A percentile compares a stretch with the other conserved stretches of the same genome.
These are phyloP conservation scores for Lipomyces anomalus DNA, from an alignment of 805 yeast genomes.

Conservation along the genomic window DNA sequence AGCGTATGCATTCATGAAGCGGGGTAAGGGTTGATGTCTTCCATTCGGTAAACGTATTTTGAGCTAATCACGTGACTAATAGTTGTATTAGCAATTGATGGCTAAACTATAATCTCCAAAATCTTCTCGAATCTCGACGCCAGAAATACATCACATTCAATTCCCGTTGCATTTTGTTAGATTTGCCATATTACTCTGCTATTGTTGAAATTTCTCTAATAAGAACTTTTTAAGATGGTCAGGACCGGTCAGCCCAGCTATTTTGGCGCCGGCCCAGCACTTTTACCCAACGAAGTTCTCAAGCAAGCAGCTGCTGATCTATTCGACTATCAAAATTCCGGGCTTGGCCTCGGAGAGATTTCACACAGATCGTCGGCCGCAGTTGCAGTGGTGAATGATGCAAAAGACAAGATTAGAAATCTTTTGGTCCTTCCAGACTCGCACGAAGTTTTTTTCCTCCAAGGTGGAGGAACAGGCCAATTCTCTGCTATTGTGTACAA, in stretches of 20 bases:
- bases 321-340: slow-evolving; percentile 59
- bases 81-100: too few species aligned
- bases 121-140: too few species aligned
- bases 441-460: slow-evolving; percentile 90
- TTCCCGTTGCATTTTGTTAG: too few species aligned
- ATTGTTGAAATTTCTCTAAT: too few species aligned
- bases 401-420: slow-evolving; percentile 61
- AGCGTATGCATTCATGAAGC: too few species aligned
- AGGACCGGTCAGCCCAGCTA: slow-evolving; percentile 34
- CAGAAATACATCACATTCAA: too few species aligned
- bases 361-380: slow-evolving; percentile 92
- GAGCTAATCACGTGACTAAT: too few species aligned
- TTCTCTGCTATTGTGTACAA: slow-evolving; percentile 85
- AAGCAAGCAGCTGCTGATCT: slow-evolving; percentile 85
- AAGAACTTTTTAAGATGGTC: neutral
- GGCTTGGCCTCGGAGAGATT: slow-evolving; percentile 90
- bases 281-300: slow-evolving; percentile 74
- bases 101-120: too few species aligned
- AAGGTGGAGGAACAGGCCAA: slow-evolving; percentile 98
- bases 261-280: slow-evolving; percentile 99
- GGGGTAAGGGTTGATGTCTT: too few species aligned
- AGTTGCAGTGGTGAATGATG: slow-evolving; percentile 62
- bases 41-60: too few species aligned
- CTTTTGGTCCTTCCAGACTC: slow-evolving; percentile 78
- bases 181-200: too few species aligned